Percentiles rank a stretch among this genome's conserved stretches.
phyloP scores from a whole-genome alignment of 148 eudicot species.

The Silene latifolia region DNA sequence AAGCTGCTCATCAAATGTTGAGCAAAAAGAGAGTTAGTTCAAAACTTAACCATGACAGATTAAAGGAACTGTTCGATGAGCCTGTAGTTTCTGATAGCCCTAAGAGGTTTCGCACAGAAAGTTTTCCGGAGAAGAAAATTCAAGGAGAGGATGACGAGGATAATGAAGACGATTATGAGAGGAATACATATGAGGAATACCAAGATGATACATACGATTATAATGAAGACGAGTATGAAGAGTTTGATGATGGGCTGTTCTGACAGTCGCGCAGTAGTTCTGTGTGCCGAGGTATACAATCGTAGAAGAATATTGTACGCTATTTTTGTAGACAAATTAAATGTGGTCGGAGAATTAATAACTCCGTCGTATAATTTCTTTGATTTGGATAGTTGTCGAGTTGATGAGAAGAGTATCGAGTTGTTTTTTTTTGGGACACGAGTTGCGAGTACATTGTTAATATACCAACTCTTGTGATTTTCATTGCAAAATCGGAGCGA shows the following conservation, averaged over 20 bases:
- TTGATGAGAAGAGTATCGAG: no score
- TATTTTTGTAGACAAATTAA: no score
- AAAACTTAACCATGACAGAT: constrained; percentile 42
- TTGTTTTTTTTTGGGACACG: no score
- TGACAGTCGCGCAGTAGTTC: constrained; percentile 9
- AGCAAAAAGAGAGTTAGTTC: constrained; percentile 50
- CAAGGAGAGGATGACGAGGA: constrained; percentile 19
- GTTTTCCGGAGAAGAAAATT: constrained; percentile 11
- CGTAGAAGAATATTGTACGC: no score
- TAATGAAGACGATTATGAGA: constrained; percentile 20
- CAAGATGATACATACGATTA: constrained; percentile 25
- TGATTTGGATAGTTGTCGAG: no score
- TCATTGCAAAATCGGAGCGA: no score
- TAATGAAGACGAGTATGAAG: constrained; percentile 25
- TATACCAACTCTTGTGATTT: no score
- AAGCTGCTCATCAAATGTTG: constrained; percentile 56
- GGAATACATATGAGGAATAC: constrained; percentile 11
- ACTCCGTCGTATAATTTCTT: no score
- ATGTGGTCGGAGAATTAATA: no score
- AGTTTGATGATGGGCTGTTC: constrained; percentile 24
- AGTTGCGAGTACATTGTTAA: no score
- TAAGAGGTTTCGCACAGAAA: constrained; percentile 28
- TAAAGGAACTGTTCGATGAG: constrained; percentile 43
- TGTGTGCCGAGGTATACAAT: not conserved
- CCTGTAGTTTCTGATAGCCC: constrained; percentile 28